Percentiles rank a stretch among this genome's conserved stretches.
Conservation (phyloP, 2,329 filamentous ascomycete genomes). For the Fusarium decemcellulare region DNA sequence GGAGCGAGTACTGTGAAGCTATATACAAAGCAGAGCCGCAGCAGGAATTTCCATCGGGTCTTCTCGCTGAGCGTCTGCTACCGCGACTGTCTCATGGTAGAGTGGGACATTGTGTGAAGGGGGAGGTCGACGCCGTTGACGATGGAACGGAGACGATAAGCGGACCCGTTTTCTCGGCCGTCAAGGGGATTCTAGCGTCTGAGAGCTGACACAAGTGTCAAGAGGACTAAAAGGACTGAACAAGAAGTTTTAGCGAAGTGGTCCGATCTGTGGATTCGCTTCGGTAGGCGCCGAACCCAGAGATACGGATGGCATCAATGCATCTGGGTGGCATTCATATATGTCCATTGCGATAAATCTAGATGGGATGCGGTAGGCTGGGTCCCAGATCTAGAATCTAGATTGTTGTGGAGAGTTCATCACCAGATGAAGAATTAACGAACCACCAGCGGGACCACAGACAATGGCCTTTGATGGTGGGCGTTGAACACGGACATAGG, state of each 20-base stretch:
- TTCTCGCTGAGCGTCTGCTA: constrained; percentile 32
- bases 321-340: background rate
- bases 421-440: too few species aligned
- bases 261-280: background rate
- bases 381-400: background rate
- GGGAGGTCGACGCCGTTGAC: constrained; percentile 15
- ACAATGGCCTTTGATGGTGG: too few species aligned
- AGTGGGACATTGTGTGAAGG: constrained; percentile 37
- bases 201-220: constrained; percentile 39
- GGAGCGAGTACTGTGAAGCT: background rate
- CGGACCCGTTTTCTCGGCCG: constrained; percentile 15
- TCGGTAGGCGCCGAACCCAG: constrained; percentile 2
- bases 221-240: background rate
- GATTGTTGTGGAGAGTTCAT: background rate
- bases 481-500: background rate
- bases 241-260: background rate
- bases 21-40: constrained; percentile 32
- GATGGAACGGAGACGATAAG: constrained; percentile 5
- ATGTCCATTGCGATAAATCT: background rate
- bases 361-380: background rate
- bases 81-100: constrained; percentile 39
- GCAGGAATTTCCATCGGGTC: background rate
- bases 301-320: background rate
- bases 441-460: too few species aligned
- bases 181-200: constrained; percentile 24